phyloP scores from a whole-genome alignment of 1,284 basidiomycete species.

The Sanghuangporus sanghuang region DNA sequence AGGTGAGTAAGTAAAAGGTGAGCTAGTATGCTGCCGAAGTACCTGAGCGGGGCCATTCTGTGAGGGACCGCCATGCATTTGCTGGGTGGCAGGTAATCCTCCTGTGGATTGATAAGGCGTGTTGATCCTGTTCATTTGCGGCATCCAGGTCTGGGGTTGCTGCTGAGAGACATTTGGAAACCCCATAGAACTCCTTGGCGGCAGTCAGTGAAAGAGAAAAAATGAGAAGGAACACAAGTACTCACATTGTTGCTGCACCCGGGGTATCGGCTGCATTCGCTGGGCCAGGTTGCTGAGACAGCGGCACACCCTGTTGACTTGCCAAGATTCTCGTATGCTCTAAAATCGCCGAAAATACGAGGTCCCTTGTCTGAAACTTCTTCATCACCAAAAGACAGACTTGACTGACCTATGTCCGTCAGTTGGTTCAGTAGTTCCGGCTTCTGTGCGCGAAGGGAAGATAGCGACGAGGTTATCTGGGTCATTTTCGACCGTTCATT shows the following conservation, averaged over 20 bases:
- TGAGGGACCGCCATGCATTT: not conserved
- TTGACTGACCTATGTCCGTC: too few relatives aligned
- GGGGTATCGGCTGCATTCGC: not conserved
- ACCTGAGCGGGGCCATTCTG: not conserved
- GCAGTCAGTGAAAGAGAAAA: not conserved
- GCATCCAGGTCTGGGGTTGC: not conserved
- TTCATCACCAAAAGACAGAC: too few relatives aligned
- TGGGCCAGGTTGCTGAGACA: slow-evolving; percentile 2
- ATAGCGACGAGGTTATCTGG: too few relatives aligned
- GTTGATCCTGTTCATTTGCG: not conserved
- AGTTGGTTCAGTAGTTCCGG: too few relatives aligned
- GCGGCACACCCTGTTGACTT: not conserved
- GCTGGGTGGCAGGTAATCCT: not conserved
- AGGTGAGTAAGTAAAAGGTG: slow-evolving; percentile 7
- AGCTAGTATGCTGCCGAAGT: not conserved
- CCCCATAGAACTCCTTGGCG: not conserved
- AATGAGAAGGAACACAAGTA: not conserved
- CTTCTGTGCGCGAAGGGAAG: too few relatives aligned
- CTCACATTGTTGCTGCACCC: not conserved
- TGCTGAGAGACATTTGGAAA: slow-evolving; percentile 4
- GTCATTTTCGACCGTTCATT: too few relatives aligned
- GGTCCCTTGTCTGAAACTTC: not conserved
- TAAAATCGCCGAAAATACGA: not conserved
- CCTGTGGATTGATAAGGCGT: not conserved
- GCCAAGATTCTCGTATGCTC: not conserved